These are phyloP conservation scores for Globisporangium emineosum DNA, from an alignment of 352 stramenopile genomes.

Conservation along the genomic window DNA sequence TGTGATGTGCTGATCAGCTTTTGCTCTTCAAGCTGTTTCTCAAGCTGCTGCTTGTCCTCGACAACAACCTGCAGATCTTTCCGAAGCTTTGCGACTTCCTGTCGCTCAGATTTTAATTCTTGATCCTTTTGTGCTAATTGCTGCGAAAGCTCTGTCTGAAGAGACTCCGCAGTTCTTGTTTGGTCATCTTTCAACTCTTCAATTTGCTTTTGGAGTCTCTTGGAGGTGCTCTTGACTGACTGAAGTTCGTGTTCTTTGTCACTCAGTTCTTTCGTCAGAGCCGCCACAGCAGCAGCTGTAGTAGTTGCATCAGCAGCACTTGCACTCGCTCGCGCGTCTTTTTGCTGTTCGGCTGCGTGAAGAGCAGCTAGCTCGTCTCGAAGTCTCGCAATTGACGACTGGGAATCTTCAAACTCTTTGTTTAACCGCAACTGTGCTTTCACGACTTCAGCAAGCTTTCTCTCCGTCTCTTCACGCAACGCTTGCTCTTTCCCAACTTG, in stretches of 20 bases:
- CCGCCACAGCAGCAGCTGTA: constrained; percentile 21
- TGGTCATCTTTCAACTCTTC: neutral
- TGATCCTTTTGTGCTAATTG: constrained; percentile 21
- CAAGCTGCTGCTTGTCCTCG: constrained; percentile 17
- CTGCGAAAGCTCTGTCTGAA: constrained; percentile 18
- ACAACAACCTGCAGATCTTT: constrained; percentile 18
- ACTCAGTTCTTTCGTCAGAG: constrained; percentile 10
- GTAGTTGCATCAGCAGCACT: constrained; percentile 19
- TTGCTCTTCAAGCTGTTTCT: constrained; percentile 27
- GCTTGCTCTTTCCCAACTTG: constrained; percentile 15
- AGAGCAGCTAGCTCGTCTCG: constrained; percentile 31
- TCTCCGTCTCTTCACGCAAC: neutral
- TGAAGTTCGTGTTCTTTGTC: constrained; percentile 15
- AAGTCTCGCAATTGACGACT: constrained; percentile 25
- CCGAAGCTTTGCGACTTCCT: constrained; percentile 19
- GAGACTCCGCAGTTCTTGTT: neutral
- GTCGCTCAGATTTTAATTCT: constrained; percentile 22
- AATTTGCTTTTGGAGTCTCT: constrained; percentile 1
- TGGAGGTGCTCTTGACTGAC: neutral
- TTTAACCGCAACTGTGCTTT: neutral
- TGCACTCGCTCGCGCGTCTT: constrained; percentile 16
- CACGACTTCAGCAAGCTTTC: constrained; percentile 15
- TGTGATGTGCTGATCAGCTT: constrained; percentile 14
- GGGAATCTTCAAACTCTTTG: constrained; percentile 32
- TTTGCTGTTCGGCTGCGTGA: constrained; percentile 19